Base-by-base conservation (phyloP, 163 green algal genomes). In the Chlorella variabilis region DNA sequence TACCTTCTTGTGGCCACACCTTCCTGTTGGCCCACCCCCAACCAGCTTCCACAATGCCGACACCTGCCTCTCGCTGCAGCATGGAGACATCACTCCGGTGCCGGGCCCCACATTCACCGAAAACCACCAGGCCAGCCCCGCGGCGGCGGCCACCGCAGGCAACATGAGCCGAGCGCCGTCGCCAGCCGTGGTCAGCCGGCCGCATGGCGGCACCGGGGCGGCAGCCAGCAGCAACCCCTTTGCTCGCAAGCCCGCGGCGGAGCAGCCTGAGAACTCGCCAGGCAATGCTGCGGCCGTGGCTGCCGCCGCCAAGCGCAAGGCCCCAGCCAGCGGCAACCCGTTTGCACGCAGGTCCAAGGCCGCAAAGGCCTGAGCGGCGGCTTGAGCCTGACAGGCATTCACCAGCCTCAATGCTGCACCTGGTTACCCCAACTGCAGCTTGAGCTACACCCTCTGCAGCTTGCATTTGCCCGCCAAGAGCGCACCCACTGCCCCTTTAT, bases 281-380 rank as follows among this genome's bases (percentile, higher is more conserved):
- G 71, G 71, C 49, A 78, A 66, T 36, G 71, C 51, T 15, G 27
- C 71, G 33, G 34, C 31, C n/a, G 71, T 49, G 23, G 71, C 33
- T 1, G 71, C 25, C n/a, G 81, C 83, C 2, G 87, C 87, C 21
- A 93, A 93, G 84, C 68, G 81, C 25, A 76, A 88, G 33, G 71
- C 87, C 34, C 76, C 86, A 2, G 18, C 42, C 4, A 81, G 84
- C 29, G 85, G 85, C 67, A 87, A 87, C 81, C 83, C 83, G 7
- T 87, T 87, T 83, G 77, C 68, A 1, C 66, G 75, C 36, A 83
- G 67, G 59, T 13, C 82, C 41, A 87, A 87, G 74, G 42, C 75
- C 9, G 39, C 39, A 23, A 78, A 78, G 31, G 62, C 67, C 9
- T 83, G 41, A 83, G 13, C 29, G 15, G 6, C 29, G 62, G 15